phyloP scores from a whole-genome alignment of 2,329 filamentous ascomycete genomes.

The Plectosphaerella sp. region DNA sequence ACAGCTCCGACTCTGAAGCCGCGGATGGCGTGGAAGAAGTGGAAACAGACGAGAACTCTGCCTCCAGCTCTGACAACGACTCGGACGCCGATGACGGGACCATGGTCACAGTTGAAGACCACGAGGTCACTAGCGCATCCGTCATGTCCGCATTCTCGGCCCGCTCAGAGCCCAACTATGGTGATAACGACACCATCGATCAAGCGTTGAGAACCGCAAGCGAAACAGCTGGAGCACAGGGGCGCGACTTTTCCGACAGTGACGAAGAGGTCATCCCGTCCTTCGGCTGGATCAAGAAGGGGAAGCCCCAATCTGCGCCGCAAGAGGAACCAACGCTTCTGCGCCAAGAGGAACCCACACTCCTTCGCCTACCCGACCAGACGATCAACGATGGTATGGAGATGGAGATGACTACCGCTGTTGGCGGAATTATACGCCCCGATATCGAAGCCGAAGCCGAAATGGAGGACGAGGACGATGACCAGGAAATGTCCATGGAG shows the following conservation, averaged over 20 bases:
- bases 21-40: slow-evolving; percentile 51
- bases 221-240: slow-evolving; percentile 68
- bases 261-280: slow-evolving; percentile 71
- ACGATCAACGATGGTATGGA: slow-evolving; percentile 41
- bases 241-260: slow-evolving; percentile 38
- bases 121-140: slow-evolving; percentile 70
- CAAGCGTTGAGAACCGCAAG: slow-evolving; percentile 73
- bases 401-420: slow-evolving; percentile 52
- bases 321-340: too few species aligned
- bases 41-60: slow-evolving; percentile 45
- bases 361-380: slow-evolving; percentile 33
- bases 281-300: slow-evolving; percentile 69
- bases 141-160: slow-evolving; percentile 59
- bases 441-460: slow-evolving; percentile 9
- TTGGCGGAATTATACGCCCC: slow-evolving; percentile 47
- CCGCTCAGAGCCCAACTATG: slow-evolving; percentile 46
- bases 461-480: slow-evolving; percentile 35
- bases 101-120: slow-evolving; percentile 77
- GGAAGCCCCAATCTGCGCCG: neutral
- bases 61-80: slow-evolving; percentile 42
- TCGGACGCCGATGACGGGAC: slow-evolving; percentile 70
- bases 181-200: slow-evolving; percentile 67
- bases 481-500: slow-evolving; percentile 86
- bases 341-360: slow-evolving; percentile 12
- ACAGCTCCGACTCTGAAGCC: slow-evolving; percentile 62